Evolutionary conservation across 129 eudicot species (phyloP), one percentile per base, ranked within the genome.

Genomic region (Artemisia argyi): DNA sequence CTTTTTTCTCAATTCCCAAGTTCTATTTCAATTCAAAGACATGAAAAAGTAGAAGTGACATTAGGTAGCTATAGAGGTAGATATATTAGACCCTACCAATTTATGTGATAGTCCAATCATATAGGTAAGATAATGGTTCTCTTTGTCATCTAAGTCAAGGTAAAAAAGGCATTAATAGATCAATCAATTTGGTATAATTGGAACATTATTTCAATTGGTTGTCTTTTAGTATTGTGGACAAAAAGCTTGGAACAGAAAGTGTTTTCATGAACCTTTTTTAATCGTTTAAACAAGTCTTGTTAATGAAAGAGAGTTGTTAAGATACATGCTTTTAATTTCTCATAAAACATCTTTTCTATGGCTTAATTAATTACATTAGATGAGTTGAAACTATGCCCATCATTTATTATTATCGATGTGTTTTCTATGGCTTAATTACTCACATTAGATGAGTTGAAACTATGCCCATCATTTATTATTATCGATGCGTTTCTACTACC

Each of bases 51-150:
- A 42, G 81, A 62, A 20, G 71, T 77, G 71, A 77, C 81, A 77
- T 61, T 69, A 13, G 63, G 73, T 75, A 66, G 79, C 57, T 55
- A 30, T 30, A 68, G 48, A 58, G 51, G 62, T 74, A 42, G 59
- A 74, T 65, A 74, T 35, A 55, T 52, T 50, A 71, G 74, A 46
- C 81, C 81, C 76, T 35, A 51, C 72, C 51, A 65, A 22, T 77
- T 77, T 62, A 39, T 61, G 71, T 71, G 65, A 69, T 62, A 51
- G 75, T 77, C 76, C 76, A 77, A 77, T 77, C 81, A 77, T 69
- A 20, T 69, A 51, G 71, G 76, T 60, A 69, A 69, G 48, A 77
- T 75, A 19, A 69, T 69, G 71, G 50, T 77, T 69, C 76, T 69
- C 76, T 69, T 77, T 69, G 66, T 77, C 76, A 70, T 70, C 72